Evolutionary conservation across 164 flowering plant genomes (phyloP), one percentile per base, ranked within the genome.

Genomic region (Cinnamomum micranthum): DNA sequence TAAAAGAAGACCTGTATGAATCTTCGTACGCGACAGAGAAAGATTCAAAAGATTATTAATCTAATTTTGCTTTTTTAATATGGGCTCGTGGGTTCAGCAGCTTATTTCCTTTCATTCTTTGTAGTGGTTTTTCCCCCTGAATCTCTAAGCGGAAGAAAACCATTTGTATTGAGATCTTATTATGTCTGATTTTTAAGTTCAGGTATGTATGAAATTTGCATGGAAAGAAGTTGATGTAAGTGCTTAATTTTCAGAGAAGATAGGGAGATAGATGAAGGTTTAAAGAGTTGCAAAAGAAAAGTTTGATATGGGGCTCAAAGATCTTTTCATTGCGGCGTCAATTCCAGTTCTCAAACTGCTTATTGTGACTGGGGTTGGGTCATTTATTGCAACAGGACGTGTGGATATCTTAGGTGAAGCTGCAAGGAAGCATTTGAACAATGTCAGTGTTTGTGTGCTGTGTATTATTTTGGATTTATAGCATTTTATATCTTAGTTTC

Each of bases 341-440:
- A 65, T 82, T 25, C 90, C 92, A 6, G 87, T 89, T 25, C 24
- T 85, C 24, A 81, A 89, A 75, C 83, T 87, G 41, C 88, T 89
- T 6, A 31, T 89, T 65, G 68, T 87, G n/a, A 87, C 92, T 58
- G 90, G 77, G 33, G 70, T 87, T 50, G 92, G 90, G 17, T 80
- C 83, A 6, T 73, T 86, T 77, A 84, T 89, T 47, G 92, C 90
- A 0, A 28, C 78, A 4, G 85, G 82, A 19, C 75, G 73, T 22
- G 62, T 87, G 14, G 72, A 77, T 67, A 41, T 89, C 41, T 70
- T 87, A 52, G 89, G 87, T 11, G 80, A 79, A 14, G 85, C 80
- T 68, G 86, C 92, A 2, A 82, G 87, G 79, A 80, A 83, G 68
- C 86, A 84, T 77, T 68, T 89, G 58, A 89, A 89, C 70, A 79